Evolutionary conservation across 2,329 filamentous ascomycete genomes (phyloP), one percentile per base, ranked within the genome.

Genomic region (Exophiala aquamarina): DNA sequence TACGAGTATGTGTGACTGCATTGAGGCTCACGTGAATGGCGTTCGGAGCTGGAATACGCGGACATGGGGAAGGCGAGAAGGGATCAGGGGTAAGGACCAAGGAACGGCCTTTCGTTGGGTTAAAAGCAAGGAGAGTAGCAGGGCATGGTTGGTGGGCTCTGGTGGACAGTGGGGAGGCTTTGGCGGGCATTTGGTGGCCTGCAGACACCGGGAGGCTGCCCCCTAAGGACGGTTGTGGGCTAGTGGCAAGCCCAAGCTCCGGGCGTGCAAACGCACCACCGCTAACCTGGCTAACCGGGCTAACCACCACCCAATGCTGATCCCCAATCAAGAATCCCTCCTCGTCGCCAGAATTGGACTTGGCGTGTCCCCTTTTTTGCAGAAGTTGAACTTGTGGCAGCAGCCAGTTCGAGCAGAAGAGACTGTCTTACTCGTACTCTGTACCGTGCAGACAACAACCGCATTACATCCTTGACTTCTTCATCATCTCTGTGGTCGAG

Each of bases 361-460:
- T 49, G 47, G 43, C 44, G 41, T 32, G 39, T 53, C 50, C 44
- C 50, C 50, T 53, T 49, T 53, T 53, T 53, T 44, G 23, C 23
- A 26, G 23, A 26, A 26, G 11, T 6, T 26, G 23, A 26, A 26
- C 23, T 26, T 26, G 23, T 26, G 23, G 23, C 23, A 26, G 23
- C 23, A 26, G 23, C 11, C 23, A 26, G 23, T 26, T 26, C 23
- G 23, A 26, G 23, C 23, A 26, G 23, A 11, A 26, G 11, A 6
- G 23, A 26, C 6, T 6, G 6, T 11, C 11, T 26, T 26, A 26
- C 23, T 26, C 6, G 23, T 11, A 26, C 23, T 26, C 11, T 26
- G 23, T n/a, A n/a, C n/a, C n/a, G n/a, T n/a, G 23, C 6, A 26
- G 6, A 26, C 40, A 33, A 28, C 26, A 18, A 19, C 41, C 26